These are phyloP conservation scores for Rhynchospora tenuis DNA, from an alignment of 176 grass and related monocot genomes.

Conservation along the genomic window DNA sequence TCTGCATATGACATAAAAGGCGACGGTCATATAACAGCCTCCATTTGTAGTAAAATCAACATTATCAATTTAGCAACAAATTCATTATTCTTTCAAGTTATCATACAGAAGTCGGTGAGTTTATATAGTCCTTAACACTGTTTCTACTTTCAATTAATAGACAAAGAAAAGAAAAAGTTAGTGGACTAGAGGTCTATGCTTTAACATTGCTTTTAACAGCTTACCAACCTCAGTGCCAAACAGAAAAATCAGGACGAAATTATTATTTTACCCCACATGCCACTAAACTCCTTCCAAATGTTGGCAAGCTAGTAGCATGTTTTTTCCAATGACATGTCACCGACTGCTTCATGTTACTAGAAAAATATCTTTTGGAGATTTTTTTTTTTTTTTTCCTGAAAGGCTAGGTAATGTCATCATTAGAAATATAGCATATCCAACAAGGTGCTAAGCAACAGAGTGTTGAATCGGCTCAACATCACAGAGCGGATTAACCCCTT, in stretches of 20 bases:
- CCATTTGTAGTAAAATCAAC: neutral
- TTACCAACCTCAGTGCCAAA: neutral
- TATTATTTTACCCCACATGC: neutral
- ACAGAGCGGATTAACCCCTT: neutral
- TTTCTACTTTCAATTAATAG: neutral
- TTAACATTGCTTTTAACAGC: neutral
- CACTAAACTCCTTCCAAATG: neutral
- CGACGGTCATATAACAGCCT: too few species aligned
- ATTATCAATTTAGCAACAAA: neutral
- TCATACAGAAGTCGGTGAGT: neutral
- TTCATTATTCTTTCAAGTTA: neutral
- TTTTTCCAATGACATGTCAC: neutral
- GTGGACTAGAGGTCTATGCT: neutral
- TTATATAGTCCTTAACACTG: neutral
- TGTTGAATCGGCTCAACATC: neutral
- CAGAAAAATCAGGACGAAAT: neutral
- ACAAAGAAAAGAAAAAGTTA: neutral
- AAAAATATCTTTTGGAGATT: neutral
- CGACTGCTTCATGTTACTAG: neutral
- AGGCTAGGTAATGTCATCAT: neutral
- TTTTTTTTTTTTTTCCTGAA: neutral
- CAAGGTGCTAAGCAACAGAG: neutral
- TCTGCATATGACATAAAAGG: too few species aligned
- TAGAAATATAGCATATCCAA: neutral
- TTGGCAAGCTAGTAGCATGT: neutral